Conservation (phyloP, 139 green algal genomes). For the Spirogloea muscicola region DNA sequence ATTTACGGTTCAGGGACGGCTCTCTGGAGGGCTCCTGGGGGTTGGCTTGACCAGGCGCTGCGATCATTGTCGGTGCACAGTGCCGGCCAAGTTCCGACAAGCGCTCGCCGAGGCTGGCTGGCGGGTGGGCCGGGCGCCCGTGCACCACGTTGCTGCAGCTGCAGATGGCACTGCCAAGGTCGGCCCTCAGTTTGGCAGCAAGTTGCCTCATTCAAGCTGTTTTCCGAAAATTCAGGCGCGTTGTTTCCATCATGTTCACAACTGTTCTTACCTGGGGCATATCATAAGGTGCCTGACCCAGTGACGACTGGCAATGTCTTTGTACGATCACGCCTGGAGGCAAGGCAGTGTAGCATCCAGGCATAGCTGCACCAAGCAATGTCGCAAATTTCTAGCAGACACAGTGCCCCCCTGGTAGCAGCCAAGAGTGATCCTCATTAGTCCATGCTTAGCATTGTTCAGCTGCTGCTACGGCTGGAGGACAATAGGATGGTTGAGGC, state of each 20-base stretch:
- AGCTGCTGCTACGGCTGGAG: constrained; percentile 79
- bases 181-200: neutral
- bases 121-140: constrained; percentile 9
- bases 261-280: neutral
- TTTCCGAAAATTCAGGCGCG: too few relatives aligned
- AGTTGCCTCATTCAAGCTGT: too few relatives aligned
- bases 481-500: constrained; percentile 87
- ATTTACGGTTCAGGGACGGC: neutral
- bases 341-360: neutral
- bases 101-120: constrained; percentile 13
- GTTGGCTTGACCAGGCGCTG: neutral
- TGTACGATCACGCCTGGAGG: neutral
- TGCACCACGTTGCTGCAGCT: constrained; percentile 27
- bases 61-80: neutral
- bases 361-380: neutral
- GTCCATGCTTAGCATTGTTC: neutral
- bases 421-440: neutral
- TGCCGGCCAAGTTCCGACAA: constrained; percentile 15
- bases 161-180: constrained; percentile 34
- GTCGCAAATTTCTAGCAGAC: neutral
- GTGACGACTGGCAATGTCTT: neutral
- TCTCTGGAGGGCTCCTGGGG: neutral
- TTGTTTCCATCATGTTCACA: too few relatives aligned
- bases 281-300: neutral
- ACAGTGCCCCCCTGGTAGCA: neutral